Percentiles rank a stretch among this genome's conserved stretches.
phyloP scores from a whole-genome alignment of 1,284 basidiomycete species.

The Ganoderma lingzhi region DNA sequence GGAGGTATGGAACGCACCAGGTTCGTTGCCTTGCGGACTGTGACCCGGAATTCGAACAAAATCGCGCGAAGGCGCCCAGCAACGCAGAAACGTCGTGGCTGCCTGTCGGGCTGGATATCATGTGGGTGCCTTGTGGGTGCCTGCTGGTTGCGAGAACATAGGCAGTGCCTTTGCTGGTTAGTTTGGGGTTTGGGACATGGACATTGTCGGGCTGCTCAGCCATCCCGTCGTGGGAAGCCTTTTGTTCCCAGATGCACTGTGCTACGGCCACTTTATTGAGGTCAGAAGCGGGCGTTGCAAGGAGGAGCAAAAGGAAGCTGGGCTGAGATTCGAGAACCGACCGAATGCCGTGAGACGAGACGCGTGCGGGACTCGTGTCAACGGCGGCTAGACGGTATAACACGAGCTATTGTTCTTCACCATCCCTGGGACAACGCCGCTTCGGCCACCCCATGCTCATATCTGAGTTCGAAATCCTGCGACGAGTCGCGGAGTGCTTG shows the following conservation, averaged over 20 bases:
- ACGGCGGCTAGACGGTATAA: not conserved
- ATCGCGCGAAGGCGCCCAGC: not conserved
- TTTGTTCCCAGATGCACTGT: slow-evolving; percentile 18
- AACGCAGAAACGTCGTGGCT: slow-evolving; percentile 9
- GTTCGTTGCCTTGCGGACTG: slow-evolving; percentile 14
- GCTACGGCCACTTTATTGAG: slow-evolving; percentile 18
- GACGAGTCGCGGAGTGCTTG: not conserved
- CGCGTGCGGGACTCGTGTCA: not conserved
- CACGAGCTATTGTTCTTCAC: slow-evolving; percentile 5
- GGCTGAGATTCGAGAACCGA: not conserved
- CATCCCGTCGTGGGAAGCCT: slow-evolving; percentile 27
- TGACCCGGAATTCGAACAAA: not conserved
- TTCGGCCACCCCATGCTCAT: not conserved
- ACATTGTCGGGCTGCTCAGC: slow-evolving; percentile 17
- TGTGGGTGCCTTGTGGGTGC: slow-evolving; percentile 22
- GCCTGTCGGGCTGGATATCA: slow-evolving; percentile 3
- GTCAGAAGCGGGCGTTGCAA: slow-evolving; percentile 14
- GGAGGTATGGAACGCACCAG: slow-evolving; percentile 8
- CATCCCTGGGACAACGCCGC: slow-evolving; percentile 1
- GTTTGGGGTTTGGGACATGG: slow-evolving; percentile 19
- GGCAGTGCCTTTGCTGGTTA: slow-evolving; percentile 27
- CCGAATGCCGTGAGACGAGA: not conserved
- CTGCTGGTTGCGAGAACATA: slow-evolving; percentile 17
- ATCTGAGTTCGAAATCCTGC: not conserved
- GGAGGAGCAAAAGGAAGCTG: slow-evolving; percentile 1